phyloP scores from a whole-genome alignment of 768 basidiomycete species.

The Asterophora lycoperdoides region DNA sequence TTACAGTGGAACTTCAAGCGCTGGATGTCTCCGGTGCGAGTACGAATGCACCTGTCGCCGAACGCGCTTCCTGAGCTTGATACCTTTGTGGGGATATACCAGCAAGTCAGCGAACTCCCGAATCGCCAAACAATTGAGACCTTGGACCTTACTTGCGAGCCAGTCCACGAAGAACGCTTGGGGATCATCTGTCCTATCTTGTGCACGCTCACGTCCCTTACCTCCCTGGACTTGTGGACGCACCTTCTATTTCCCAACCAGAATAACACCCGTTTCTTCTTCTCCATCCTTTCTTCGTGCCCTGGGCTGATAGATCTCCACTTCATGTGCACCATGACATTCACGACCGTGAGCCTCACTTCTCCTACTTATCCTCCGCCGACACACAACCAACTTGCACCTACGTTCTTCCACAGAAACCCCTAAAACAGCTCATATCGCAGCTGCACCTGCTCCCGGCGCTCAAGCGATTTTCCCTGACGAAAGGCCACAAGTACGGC shows the following conservation, averaged over 20 bases:
- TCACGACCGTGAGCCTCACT: conserved; percentile 31
- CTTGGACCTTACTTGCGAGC: conserved; percentile 47
- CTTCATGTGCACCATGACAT: conserved; percentile 48
- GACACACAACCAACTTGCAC: conserved; percentile 1
- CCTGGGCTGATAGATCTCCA: conserved; percentile 43
- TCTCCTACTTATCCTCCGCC: not conserved
- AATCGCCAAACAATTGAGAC: conserved; percentile 33
- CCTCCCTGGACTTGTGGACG: conserved; percentile 45
- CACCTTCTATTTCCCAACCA: conserved; percentile 33
- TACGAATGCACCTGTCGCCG: conserved; percentile 29
- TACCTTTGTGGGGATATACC: conserved; percentile 44
- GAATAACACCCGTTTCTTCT: conserved; percentile 33
- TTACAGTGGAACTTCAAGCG: conserved; percentile 49
- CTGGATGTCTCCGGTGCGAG: conserved; percentile 42
- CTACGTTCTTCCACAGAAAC: conserved; percentile 27
- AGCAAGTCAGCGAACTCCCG: conserved; percentile 40
- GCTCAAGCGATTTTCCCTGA: conserved; percentile 43
- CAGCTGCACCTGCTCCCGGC: conserved; percentile 35
- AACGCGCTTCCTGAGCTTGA: conserved; percentile 31
- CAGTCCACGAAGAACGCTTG: conserved; percentile 36
- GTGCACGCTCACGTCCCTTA: conserved; percentile 32
- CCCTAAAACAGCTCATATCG: conserved; percentile 36
- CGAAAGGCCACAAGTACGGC: conserved; percentile 43
- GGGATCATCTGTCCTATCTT: conserved; percentile 31
- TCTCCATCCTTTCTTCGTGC: conserved; percentile 31